phyloP scores from a whole-genome alignment of 106 monocot species.

The Acorus calamus region DNA sequence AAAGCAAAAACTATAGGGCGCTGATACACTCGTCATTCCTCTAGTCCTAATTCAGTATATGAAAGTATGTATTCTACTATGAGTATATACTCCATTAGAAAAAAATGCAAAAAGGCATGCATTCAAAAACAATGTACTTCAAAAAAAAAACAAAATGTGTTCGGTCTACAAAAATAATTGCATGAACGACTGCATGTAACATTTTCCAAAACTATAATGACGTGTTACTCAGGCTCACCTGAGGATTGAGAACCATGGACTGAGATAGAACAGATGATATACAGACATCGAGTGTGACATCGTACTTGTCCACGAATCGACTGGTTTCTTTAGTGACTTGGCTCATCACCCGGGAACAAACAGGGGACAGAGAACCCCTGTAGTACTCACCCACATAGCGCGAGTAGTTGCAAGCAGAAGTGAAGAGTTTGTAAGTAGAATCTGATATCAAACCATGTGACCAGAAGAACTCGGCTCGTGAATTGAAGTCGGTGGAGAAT shows the following conservation, averaged over 20 bases:
- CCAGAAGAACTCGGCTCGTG: slow-evolving; percentile 95
- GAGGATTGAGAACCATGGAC: slow-evolving; percentile 53
- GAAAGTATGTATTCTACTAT: too few relatives aligned
- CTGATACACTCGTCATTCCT: too few relatives aligned
- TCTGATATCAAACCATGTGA: slow-evolving; percentile 97
- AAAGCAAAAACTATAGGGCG: too few relatives aligned
- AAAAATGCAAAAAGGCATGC: too few relatives aligned
- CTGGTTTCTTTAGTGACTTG: slow-evolving; percentile 89
- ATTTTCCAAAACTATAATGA: too few relatives aligned
- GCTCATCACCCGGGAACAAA: slow-evolving; percentile 70
- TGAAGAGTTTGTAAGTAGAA: slow-evolving; percentile 69
- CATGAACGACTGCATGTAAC: too few relatives aligned
- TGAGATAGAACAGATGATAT: slow-evolving; percentile 85
- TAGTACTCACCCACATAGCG: slow-evolving; percentile 91
- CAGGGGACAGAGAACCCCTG: slow-evolving; percentile 56
- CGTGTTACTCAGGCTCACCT: slow-evolving; percentile 25
- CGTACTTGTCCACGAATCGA: slow-evolving; percentile 95
- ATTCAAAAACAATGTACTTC: background rate
- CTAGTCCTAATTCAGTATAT: too few relatives aligned
- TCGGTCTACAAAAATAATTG: background rate
- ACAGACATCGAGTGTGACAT: slow-evolving; percentile 96
- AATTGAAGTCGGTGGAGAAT: slow-evolving; percentile 91
- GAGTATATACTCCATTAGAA: too few relatives aligned
- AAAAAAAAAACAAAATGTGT: background rate
- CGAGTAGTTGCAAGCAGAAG: slow-evolving; percentile 81